Evolutionary conservation across 106 monocot genomes (phyloP), one percentile per base, ranked within the genome.

Genomic region (Platanthera zijinensis): DNA sequence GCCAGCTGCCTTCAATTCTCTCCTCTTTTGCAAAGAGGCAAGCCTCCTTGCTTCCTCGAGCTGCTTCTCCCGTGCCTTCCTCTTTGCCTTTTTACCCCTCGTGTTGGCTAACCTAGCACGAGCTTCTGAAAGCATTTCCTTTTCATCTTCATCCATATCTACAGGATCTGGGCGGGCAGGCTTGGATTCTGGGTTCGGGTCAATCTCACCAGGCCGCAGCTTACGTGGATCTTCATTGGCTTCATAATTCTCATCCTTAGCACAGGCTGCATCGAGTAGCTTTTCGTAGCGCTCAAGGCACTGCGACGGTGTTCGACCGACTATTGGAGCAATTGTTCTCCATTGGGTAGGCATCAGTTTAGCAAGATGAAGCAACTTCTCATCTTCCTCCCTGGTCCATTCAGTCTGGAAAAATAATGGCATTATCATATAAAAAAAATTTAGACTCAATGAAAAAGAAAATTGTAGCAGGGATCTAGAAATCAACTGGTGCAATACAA

Each of bases 281-380:
- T 94, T 97, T 82, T 97, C 97, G 78, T 97, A 97, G 30, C 97
- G 90, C 77, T 97, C 97, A 69, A 97, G 93, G 53, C 97, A 97
- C 62, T 97, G 97, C 69, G 93, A 89, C 74, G 97, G 97, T 4
- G 97, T 97, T 32, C 97, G 73, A 11, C 97, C 97, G 45, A 97
- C 97, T 79, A 97, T 97, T 30, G 97, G 97, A 54, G 97, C 97
- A 80, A 97, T 97, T 70, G 97, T 97, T 74, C 97, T 89, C 97
- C 97, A 97, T n/a, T 97, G 97, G 17, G 97, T 97, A 46, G 97
- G 97, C 97, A 97, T 97, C 63, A 97, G 97, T 80, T 91, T 93
- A 52, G 97, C 97, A 73, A 97, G 94, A 84, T 97, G 97, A 5
- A 97, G 91, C 72, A 97, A 51, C 45, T 97, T 97, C 81, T 97